Evolutionary conservation across 805 yeast species (phyloP).

Genomic region (Ogataea allantospora): DNA sequence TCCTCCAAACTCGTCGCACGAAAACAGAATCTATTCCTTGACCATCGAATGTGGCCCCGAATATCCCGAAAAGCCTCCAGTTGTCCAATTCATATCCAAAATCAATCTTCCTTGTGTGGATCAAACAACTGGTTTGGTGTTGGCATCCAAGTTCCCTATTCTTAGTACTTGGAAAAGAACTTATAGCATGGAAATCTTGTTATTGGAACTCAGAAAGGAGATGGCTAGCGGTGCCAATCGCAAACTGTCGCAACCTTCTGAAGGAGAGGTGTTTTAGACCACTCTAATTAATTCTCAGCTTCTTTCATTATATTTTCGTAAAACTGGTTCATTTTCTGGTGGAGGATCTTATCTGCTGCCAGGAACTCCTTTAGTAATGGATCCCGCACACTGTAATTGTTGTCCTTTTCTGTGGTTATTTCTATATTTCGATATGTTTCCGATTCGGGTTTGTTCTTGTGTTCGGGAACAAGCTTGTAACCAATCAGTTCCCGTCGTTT

Average conservation of each 20-base stretch:
- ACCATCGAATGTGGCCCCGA: slow-evolving; percentile 75
- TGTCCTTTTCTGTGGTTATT: slow-evolving; percentile 38
- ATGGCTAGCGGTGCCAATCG: slow-evolving; percentile 85
- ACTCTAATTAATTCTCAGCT: slow-evolving; percentile 4
- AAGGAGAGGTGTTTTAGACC: slow-evolving; percentile 61
- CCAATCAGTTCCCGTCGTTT: slow-evolving; percentile 29
- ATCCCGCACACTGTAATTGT: slow-evolving; percentile 24
- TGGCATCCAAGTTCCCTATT: slow-evolving; percentile 55
- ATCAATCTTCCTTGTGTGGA: slow-evolving; percentile 93
- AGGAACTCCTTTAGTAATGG: slow-evolving; percentile 29
- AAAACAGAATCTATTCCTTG: slow-evolving; percentile 87
- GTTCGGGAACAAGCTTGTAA: slow-evolving; percentile 29
- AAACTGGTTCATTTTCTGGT: slow-evolving; percentile 29
- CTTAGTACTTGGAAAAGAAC: slow-evolving; percentile 83
- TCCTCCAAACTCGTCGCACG: slow-evolving; percentile 82
- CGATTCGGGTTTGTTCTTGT: slow-evolving; percentile 11
- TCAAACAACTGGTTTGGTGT: slow-evolving; percentile 53
- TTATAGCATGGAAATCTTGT: slow-evolving; percentile 91
- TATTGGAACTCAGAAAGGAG: slow-evolving; percentile 82
- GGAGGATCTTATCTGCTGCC: slow-evolving; percentile 32
- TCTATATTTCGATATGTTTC: slow-evolving; percentile 34
- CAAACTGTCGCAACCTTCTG: slow-evolving; percentile 87
- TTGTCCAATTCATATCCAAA: slow-evolving; percentile 74
- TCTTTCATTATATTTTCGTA: slow-evolving; percentile 22
- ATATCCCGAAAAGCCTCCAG: slow-evolving; percentile 90